These are phyloP conservation scores for Pyrenopolyporus hunteri DNA, from an alignment of 495 filamentous ascomycete genomes.

Conservation along the genomic window DNA sequence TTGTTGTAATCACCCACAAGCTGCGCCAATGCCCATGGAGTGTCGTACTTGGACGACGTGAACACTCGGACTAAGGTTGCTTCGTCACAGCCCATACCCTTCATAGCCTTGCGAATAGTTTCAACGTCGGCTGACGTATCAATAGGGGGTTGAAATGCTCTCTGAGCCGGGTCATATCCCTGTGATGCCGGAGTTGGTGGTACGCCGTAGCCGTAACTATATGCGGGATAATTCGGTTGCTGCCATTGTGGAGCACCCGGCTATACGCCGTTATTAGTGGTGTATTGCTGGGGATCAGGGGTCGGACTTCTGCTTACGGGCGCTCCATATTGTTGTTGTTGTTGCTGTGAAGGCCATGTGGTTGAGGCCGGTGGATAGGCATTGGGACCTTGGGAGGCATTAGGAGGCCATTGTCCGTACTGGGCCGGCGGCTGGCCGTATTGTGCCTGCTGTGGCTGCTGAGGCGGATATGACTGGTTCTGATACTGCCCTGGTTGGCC, in stretches of 20 bases:
- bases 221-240: constrained; percentile 19
- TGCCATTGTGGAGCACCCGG: constrained; percentile 8
- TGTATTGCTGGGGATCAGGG: neutral
- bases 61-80: constrained; percentile 63
- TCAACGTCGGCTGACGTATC: constrained; percentile 65
- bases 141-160: constrained; percentile 48
- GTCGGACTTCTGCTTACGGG: neutral
- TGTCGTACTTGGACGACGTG: constrained; percentile 50
- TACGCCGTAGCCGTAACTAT: constrained; percentile 32
- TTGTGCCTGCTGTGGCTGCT: constrained; percentile 43
- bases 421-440: constrained; percentile 16
- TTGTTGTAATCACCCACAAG: constrained; percentile 64
- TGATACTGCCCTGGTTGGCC: constrained; percentile 35
- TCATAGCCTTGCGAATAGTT: constrained; percentile 71
- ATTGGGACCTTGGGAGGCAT: constrained; percentile 1
- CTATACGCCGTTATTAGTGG: neutral
- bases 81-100: constrained; percentile 79
- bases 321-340: constrained; percentile 16
- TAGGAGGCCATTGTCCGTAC: constrained; percentile 18
- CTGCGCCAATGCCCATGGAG: constrained; percentile 66
- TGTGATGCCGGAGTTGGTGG: constrained; percentile 54
- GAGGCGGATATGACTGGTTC: constrained; percentile 42
- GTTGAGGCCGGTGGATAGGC: constrained; percentile 4
- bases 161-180: constrained; percentile 58
- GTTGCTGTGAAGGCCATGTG: constrained; percentile 16